Evolutionary conservation across 345 rosid species (phyloP).

Genomic region (Populus pruinosa): DNA sequence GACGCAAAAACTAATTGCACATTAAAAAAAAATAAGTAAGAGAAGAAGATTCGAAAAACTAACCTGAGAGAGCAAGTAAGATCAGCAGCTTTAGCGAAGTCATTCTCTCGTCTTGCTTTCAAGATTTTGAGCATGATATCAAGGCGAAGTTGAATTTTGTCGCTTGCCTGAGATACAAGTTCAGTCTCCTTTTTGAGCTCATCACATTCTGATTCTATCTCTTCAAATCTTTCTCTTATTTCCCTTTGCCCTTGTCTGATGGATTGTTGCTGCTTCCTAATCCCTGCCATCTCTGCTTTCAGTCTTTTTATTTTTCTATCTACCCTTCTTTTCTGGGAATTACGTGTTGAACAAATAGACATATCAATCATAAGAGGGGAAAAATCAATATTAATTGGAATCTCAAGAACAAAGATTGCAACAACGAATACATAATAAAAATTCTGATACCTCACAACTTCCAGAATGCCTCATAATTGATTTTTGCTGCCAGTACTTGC

Average conservation of each 20-base stretch:
- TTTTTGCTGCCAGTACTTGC: not conserved
- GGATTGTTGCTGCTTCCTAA: not conserved
- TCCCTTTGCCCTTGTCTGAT: conserved; percentile 6
- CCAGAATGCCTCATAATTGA: not conserved
- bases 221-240: conserved; percentile 1
- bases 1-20: too few relatives aligned
- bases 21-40: not conserved
- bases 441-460: not conserved
- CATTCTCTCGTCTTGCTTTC: conserved; percentile 5
- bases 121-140: conserved; percentile 6
- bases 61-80: conserved; percentile 2
- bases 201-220: conserved; percentile 2
- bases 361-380: not conserved
- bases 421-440: not conserved
- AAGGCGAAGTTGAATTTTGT: not conserved
- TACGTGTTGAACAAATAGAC: not conserved
- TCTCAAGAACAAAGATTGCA: not conserved
- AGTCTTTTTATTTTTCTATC: not conserved
- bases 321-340: not conserved
- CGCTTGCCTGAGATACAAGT: not conserved
- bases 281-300: not conserved
- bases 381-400: not conserved
- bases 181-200: conserved; percentile 8
- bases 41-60: not conserved
- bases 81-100: not conserved